Evolutionary conservation across 1,284 basidiomycete genomes (phyloP).

Genomic region (Microbotryum scabiosae): DNA sequence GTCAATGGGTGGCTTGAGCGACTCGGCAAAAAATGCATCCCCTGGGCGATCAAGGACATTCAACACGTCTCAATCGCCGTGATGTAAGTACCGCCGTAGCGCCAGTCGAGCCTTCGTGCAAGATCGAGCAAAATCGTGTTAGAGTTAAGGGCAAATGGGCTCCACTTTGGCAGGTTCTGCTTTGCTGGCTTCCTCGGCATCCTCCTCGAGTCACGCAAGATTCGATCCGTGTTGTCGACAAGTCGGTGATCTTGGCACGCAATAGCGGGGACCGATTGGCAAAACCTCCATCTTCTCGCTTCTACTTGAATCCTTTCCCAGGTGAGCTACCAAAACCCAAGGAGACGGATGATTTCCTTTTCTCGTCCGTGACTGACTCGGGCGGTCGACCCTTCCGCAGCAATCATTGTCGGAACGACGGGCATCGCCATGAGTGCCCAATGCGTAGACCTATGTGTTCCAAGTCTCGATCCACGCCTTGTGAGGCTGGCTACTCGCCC

Average conservation of each 20-base stretch:
- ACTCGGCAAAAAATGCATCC: slow-evolving; percentile 73
- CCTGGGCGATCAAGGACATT: slow-evolving; percentile 84
- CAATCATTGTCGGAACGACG: slow-evolving; percentile 83
- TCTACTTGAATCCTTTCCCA: slow-evolving; percentile 88
- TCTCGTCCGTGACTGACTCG: background rate
- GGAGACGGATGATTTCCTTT: background rate
- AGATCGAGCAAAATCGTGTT: background rate
- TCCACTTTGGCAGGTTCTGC: slow-evolving; percentile 70
- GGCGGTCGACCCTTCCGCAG: slow-evolving; percentile 37
- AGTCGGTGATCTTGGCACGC: slow-evolving; percentile 5
- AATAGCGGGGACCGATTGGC: slow-evolving; percentile 39
- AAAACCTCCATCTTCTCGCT: slow-evolving; percentile 63
- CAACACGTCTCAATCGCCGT: slow-evolving; percentile 89
- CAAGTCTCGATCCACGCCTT: slow-evolving; percentile 80
- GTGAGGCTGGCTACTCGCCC: slow-evolving; percentile 87
- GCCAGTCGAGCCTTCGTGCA: background rate
- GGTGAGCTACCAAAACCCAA: background rate
- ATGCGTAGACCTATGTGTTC: slow-evolving; percentile 80
- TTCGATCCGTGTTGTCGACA: slow-evolving; percentile 47
- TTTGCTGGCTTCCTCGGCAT: slow-evolving; percentile 85
- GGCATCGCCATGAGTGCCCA: slow-evolving; percentile 93
- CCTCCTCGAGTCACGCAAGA: slow-evolving; percentile 68
- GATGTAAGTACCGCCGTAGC: slow-evolving; percentile 45
- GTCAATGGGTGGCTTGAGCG: slow-evolving; percentile 95
- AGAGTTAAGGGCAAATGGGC: background rate